phyloP scores from a whole-genome alignment of 2,329 filamentous ascomycete genomes.

The Trichoderma breve region DNA sequence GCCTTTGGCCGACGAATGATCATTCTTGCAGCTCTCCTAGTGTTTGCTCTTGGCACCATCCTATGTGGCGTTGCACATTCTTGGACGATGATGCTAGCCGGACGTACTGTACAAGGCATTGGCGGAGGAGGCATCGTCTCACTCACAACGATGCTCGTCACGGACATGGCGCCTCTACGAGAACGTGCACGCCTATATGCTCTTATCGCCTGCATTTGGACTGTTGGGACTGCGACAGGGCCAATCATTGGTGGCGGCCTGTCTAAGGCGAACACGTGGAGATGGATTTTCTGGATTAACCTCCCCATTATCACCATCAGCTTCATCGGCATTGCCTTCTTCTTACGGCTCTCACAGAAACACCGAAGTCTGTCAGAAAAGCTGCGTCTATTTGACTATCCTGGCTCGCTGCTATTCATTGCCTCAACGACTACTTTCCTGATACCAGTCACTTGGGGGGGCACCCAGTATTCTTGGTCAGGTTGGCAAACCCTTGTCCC shows the following conservation, averaged over 20 bases:
- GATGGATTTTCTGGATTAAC: neutral
- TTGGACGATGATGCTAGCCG: neutral
- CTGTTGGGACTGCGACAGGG: neutral
- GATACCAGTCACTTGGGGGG: neutral
- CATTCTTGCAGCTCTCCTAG: neutral
- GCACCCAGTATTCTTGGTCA: neutral
- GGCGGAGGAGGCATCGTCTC: neutral
- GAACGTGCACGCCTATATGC: neutral
- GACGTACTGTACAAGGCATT: neutral
- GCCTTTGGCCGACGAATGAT: neutral
- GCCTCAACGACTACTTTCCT: neutral
- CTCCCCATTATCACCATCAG: neutral
- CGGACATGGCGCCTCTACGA: neutral
- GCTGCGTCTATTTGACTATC: neutral
- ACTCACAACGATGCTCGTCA: neutral
- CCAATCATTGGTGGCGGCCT: neutral
- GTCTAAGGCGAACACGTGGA: neutral
- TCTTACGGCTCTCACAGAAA: neutral
- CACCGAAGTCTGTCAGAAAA: neutral
- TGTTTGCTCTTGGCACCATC: neutral
- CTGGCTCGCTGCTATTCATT: neutral
- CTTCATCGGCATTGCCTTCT: neutral
- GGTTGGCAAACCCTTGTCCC: neutral
- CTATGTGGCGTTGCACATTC: neutral
- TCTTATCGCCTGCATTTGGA: neutral